phyloP scores from a whole-genome alignment of 2,329 filamentous ascomycete genomes.

The Paracoccidioides lutzii region DNA sequence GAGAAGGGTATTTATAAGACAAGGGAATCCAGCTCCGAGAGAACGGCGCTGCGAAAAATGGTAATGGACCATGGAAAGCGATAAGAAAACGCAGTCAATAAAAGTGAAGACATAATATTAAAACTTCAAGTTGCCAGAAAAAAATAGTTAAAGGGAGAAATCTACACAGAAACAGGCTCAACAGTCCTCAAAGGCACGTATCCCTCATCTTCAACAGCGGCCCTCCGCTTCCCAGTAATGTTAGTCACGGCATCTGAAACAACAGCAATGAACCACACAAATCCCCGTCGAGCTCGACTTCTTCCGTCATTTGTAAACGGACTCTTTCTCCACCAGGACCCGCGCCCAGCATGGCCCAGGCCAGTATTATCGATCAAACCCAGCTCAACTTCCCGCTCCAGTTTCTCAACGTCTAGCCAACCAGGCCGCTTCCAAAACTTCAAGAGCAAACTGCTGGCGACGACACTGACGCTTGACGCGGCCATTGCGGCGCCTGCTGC shows the following conservation, averaged over 20 bases:
- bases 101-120: not conserved
- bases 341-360: conserved; percentile 11
- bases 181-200: conserved; percentile 36
- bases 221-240: conserved; percentile 17
- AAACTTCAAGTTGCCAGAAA: not conserved
- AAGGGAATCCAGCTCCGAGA: too few species aligned
- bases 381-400: conserved; percentile 44
- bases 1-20: not conserved
- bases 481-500: conserved; percentile 93
- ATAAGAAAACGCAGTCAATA: not conserved
- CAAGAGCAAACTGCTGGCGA: conserved; percentile 67
- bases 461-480: conserved; percentile 76
- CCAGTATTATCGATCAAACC: conserved; percentile 14
- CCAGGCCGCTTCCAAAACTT: conserved; percentile 73
- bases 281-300: conserved; percentile 2
- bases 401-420: conserved; percentile 68
- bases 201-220: conserved; percentile 21
- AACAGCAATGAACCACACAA: conserved; percentile 12
- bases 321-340: conserved; percentile 22
- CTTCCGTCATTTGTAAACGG: conserved; percentile 6
- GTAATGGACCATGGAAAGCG: not conserved
- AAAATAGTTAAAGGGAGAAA: not conserved
- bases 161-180: conserved; percentile 22
- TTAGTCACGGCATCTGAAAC: conserved; percentile 18
- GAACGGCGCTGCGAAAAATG: not conserved